A percentile compares a stretch with the other conserved stretches of the same genome.
These are phyloP conservation scores for Chytriomyces sp. DNA, from an alignment of 192 early-diverging fungal species.

Conservation along the genomic window DNA sequence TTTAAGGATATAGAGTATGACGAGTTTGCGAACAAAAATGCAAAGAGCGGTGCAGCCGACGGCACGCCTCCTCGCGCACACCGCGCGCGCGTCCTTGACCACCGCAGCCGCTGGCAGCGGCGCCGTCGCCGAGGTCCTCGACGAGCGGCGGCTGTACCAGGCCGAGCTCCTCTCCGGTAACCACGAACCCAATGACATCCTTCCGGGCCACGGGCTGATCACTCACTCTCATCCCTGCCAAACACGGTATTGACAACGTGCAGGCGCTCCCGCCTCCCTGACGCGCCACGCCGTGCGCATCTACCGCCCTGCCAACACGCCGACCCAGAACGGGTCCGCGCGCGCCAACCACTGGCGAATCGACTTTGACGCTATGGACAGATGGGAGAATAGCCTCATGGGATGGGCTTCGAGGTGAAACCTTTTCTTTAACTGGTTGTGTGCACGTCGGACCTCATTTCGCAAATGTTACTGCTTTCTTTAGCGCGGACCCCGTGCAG, in stretches of 20 bases:
- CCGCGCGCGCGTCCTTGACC: neutral
- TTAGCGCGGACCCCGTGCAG: slow-evolving; percentile 80
- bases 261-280: slow-evolving; percentile 18
- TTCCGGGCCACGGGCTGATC: too few species aligned
- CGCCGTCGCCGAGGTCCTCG: neutral
- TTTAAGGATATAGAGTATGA: too few species aligned
- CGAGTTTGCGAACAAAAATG: too few species aligned
- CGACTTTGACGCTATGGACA: slow-evolving; percentile 86
- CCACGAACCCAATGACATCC: neutral
- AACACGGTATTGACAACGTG: neutral
- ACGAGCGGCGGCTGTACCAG: slow-evolving; percentile 18
- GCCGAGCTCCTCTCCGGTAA: slow-evolving; percentile 23
- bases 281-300: slow-evolving; percentile 69
- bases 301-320: slow-evolving; percentile 76
- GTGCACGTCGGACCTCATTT: too few species aligned
- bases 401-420: slow-evolving; percentile 89
- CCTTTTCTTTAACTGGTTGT: too few species aligned
- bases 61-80: neutral
- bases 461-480: slow-evolving; percentile 4
- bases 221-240: neutral
- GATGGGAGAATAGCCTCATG: slow-evolving; percentile 93
- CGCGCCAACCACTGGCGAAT: slow-evolving; percentile 82
- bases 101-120: neutral
- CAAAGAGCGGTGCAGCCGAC: neutral
- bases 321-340: slow-evolving; percentile 82